These are phyloP conservation scores for Colletotrichum chrysophilum DNA, from an alignment of 2,329 filamentous ascomycete species.

Conservation along the genomic window DNA sequence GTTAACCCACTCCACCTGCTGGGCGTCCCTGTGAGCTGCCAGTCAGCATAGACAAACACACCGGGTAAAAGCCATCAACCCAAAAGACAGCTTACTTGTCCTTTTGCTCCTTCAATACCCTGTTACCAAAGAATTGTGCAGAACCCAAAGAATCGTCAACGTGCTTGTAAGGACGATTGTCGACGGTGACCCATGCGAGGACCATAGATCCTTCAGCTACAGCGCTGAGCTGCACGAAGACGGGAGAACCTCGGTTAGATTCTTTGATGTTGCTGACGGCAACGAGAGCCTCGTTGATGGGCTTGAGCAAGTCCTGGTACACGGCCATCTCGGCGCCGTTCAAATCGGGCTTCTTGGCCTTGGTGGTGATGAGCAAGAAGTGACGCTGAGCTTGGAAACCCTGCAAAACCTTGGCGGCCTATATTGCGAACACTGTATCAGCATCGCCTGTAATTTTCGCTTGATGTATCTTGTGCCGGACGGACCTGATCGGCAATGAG, in stretches of 20 bases:
- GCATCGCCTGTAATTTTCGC: background rate
- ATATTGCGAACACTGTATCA: background rate
- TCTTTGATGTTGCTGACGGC: conserved; percentile 83
- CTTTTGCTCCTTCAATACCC: conserved; percentile 89
- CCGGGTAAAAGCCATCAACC: background rate
- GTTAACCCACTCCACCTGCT: conserved; percentile 87
- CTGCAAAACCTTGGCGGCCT: conserved; percentile 59
- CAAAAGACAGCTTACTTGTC: conserved; percentile 52
- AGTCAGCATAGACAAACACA: background rate
- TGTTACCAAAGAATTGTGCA: conserved; percentile 93
- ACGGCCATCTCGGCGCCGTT: conserved; percentile 61
- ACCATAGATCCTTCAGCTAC: conserved; percentile 90
- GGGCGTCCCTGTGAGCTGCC: conserved; percentile 65
- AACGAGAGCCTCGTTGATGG: conserved; percentile 83
- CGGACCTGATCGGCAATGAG: conserved; percentile 80
- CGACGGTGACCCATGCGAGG: conserved; percentile 88
- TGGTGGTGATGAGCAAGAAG: conserved; percentile 86
- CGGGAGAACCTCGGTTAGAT: conserved; percentile 74
- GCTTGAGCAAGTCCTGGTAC: conserved; percentile 81
- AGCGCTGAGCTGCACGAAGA: conserved; percentile 83
- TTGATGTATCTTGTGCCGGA: conserved; percentile 1
- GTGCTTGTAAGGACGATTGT: conserved; percentile 82
- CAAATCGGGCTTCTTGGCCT: conserved; percentile 89
- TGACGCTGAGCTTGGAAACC: conserved; percentile 86
- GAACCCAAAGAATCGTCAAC: conserved; percentile 83